Percentiles rank a stretch among this genome's conserved stretches.
Conservation (phyloP, 2,329 filamentous ascomycete species). For the Venturia oleaginea region DNA sequence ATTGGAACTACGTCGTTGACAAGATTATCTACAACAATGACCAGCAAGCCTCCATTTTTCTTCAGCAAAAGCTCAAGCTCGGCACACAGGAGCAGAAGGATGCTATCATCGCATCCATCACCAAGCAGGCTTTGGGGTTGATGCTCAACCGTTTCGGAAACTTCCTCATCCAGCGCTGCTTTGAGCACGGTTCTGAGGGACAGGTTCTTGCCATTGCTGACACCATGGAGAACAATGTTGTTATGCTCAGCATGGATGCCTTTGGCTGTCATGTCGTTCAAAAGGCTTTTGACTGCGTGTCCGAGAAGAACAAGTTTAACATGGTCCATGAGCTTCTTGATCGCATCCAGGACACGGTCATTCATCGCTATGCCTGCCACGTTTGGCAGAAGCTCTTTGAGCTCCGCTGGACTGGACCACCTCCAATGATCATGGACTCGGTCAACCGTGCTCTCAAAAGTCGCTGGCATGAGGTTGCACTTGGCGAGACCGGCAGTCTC, state of each 20-base stretch:
- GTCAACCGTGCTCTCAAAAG: slow-evolving; percentile 91
- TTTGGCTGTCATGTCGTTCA: slow-evolving; percentile 98
- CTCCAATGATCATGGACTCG: slow-evolving; percentile 96
- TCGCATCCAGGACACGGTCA: slow-evolving; percentile 92
- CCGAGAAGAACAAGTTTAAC: slow-evolving; percentile 93
- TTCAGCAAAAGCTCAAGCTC: slow-evolving; percentile 98
- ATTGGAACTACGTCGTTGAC: slow-evolving; percentile 99
- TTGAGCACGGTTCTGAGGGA: slow-evolving; percentile 91
- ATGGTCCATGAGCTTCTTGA: slow-evolving; percentile 98
- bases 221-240: slow-evolving; percentile 84
- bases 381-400: slow-evolving; percentile 99
- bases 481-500: slow-evolving; percentile 93
- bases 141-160: slow-evolving; percentile 99
- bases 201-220: slow-evolving; percentile 93
- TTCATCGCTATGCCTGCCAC: slow-evolving; percentile 97
- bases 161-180: slow-evolving; percentile 96
- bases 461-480: slow-evolving; percentile 98
- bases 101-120: slow-evolving; percentile 93
- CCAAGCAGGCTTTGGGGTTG: slow-evolving; percentile 83
- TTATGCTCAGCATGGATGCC: slow-evolving; percentile 94
- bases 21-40: slow-evolving; percentile 99
- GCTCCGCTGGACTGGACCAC: slow-evolving; percentile 86
- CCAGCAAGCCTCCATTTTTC: slow-evolving; percentile 96
- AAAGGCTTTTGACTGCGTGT: slow-evolving; percentile 96
- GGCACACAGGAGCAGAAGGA: slow-evolving; percentile 92